These are phyloP conservation scores for Pelargonium citronellum DNA, from an alignment of 441 rosid species.

Conservation along the genomic window DNA sequence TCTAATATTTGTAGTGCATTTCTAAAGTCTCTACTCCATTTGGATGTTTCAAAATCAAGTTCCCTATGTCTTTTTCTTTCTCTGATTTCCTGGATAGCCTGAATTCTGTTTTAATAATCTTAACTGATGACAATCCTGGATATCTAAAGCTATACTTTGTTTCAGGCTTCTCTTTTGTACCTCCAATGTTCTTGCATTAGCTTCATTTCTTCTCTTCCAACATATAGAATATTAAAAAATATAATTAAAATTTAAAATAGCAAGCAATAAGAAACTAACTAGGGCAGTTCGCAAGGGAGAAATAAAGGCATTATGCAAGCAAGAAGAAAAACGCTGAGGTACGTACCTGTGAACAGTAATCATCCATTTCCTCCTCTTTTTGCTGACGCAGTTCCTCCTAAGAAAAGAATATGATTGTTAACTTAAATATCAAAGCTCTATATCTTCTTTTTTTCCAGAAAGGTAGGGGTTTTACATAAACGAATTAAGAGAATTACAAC, in stretches of 20 bases:
- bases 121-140: too few species aligned
- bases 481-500: neutral
- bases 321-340: slow-evolving; percentile 15
- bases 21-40: neutral
- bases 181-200: slow-evolving; percentile 1
- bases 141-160: neutral
- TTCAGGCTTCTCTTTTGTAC: neutral
- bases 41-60: neutral
- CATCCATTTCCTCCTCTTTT: slow-evolving; percentile 93
- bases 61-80: slow-evolving; percentile 1
- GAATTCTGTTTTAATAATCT: too few species aligned
- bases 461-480: neutral
- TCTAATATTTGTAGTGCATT: neutral
- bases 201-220: neutral
- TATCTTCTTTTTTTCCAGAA: neutral
- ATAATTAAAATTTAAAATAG: neutral
- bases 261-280: neutral
- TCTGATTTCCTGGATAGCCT: neutral
- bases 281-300: neutral
- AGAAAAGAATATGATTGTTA: slow-evolving; percentile 11
- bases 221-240: neutral
- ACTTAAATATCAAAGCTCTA: neutral
- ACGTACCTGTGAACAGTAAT: slow-evolving; percentile 91
- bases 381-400: slow-evolving; percentile 88
- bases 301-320: slow-evolving; percentile 13